Conservation (phyloP, 345 rosid species). For the Salix koriyanagi region DNA sequence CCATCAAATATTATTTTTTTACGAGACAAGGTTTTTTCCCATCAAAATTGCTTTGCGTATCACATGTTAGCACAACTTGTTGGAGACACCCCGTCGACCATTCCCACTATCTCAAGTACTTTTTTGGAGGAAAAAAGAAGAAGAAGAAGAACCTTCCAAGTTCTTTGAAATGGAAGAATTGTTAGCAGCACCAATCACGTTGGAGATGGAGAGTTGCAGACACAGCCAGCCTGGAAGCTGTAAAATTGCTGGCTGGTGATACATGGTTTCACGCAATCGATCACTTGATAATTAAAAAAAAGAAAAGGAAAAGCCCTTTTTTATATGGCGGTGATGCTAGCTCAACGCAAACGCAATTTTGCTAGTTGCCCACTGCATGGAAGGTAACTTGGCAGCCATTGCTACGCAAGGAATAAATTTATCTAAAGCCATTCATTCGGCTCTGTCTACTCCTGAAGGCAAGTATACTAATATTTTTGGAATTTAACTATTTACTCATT, state of each 20-base stretch:
- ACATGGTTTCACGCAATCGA: neutral
- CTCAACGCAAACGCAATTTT: neutral
- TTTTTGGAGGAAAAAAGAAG: neutral
- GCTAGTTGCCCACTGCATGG: neutral
- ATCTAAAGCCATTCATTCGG: neutral
- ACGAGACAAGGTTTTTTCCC: too few species aligned
- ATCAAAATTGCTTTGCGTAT: too few species aligned
- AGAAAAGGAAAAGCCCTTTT: neutral
- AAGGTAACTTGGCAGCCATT: neutral
- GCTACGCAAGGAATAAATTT: neutral
- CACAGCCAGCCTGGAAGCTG: neutral
- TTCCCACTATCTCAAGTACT: neutral
- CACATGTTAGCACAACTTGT: neutral
- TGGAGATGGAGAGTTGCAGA: neutral
- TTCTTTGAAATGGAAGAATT: neutral
- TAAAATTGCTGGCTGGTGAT: neutral
- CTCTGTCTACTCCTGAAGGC: neutral
- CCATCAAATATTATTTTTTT: too few species aligned
- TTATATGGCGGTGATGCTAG: neutral
- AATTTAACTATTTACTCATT: neutral
- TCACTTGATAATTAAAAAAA: neutral
- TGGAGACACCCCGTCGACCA: neutral
- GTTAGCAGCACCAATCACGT: neutral
- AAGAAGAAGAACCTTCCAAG: neutral
- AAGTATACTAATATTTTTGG: neutral